These are phyloP conservation scores for Gastrolobium bilobum DNA, from an alignment of 306 rosid species.

Conservation along the genomic window DNA sequence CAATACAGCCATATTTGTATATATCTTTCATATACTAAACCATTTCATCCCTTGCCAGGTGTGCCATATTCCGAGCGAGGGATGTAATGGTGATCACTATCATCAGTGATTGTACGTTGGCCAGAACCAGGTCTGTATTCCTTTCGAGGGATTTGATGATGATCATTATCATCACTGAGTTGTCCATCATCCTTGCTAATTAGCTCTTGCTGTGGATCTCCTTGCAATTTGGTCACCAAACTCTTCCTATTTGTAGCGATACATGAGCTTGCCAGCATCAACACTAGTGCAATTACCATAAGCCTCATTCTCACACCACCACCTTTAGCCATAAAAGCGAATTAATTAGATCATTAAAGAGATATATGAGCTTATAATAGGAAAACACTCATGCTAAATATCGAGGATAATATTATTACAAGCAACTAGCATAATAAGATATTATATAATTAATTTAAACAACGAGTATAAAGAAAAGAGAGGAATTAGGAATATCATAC, in stretches of 20 bases:
- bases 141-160: background rate
- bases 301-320: constrained; percentile 30
- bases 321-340: background rate
- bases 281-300: constrained; percentile 37
- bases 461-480: background rate
- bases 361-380: too few species aligned
- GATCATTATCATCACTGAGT: background rate
- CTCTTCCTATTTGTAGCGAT: background rate
- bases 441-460: background rate
- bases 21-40: background rate
- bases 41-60: constrained; percentile 25
- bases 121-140: background rate
- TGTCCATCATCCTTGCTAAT: background rate
- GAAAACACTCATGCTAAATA: background rate
- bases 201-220: background rate
- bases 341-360: background rate
- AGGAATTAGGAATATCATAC: background rate
- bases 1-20: background rate
- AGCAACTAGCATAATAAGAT: too few species aligned
- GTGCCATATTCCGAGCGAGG: constrained; percentile 38
- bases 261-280: constrained; percentile 41
- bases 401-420: background rate
- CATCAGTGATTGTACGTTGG: background rate
- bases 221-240: background rate
- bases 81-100: constrained; percentile 46